Base-by-base conservation (phyloP, 2,329 filamentous ascomycete genomes). In the Diplodia corticola region DNA sequence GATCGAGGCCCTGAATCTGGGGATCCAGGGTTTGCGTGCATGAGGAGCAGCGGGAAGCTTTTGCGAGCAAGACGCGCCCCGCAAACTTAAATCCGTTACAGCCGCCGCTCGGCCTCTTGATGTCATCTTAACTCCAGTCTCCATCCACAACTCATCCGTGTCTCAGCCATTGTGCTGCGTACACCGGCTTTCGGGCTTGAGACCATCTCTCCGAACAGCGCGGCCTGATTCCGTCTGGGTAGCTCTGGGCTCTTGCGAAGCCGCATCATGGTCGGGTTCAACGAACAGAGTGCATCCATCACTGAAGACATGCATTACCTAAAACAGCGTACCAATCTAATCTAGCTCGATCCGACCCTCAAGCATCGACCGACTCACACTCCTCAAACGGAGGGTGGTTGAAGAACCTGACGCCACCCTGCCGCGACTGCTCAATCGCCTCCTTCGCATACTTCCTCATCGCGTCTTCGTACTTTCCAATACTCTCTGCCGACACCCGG, bases 381-480 rank as follows among this genome's bases (percentile, higher is more conserved):
- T 53, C 20, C 7, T 53, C 60, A 20, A 64, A 64, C 13, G 46
- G 46, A 10, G 35, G 46, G 17, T 64, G 60, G 17, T 30, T 46
- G 26, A 64, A 64, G 24, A 64, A 40, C 33, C 48, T 44, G 10
- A 37, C 37, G 6, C 30, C 60, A 9, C 46, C 60, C 17, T 37
- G 44, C n/a, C 44, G 33, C 26, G 59, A 50, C 3, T 22, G 67
- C 55, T 70, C 64, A 48, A 72, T 68, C 12, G 73, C 75, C 64
- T 72, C 73, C 48, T 70, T 74, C 2, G 70, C 76, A 66, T 78
- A 77, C 9, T 74, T 69, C 13, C 76, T 71, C 76, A 79, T 78
- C 57, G 74, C 75, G 30, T 74, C 74, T 65, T 79, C 77, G 61
- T 77, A 78, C 12, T 68, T 70, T 15, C 70, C 74, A 10, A 78